Base-by-base conservation (phyloP, 2,329 filamentous ascomycete genomes). In the Aspergillus melleus region DNA sequence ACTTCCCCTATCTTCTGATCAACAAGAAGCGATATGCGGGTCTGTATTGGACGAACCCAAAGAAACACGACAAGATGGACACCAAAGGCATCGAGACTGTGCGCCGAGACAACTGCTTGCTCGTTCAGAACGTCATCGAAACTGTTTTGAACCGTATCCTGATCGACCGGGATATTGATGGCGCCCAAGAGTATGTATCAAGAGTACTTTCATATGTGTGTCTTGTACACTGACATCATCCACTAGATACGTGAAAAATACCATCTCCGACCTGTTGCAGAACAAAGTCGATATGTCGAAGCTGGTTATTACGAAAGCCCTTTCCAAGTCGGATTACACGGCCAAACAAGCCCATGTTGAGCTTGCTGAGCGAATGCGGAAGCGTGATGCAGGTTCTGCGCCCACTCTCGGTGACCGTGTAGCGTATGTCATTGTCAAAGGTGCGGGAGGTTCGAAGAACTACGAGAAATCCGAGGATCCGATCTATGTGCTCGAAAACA, bases 271-370 rank as follows among this genome's bases (percentile, higher is more conserved):
- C 73, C 84, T 99, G 19, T 81, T 99, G 44, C 95, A 98, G 73
- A 99, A 99, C 81, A 97, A 96, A 76, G 84, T 99, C 68, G 95
- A 99, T 79, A 96, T 99, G 91, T 97, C 94, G 42, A 98, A 99
- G 76, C 88, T 99, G 19, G 96, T 99, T 74, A 99, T 99, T 72
- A 99, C 95, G 29, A 99, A 99, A 78, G 95, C 95, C 0, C 83
- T 99, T 22, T 90, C 94, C 14, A 99, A 99, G 75, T 86, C 87
- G 47, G 89, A 91, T 72, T 99, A 99, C 75, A 87, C 88, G 11
- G 90, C 88, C 54, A 98, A 96, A 77, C 94, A 98, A 80, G 94
- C 95, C 2, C 95, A 99, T 76, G 92, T 96, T 52, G 94, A 97
- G 78, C 88, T 99, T 50, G 95, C 93, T 0, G 89, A 95, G 71